Evolutionary conservation across 179 eudicot genomes (phyloP), one percentile per base, ranked within the genome.

Genomic region (Beta lomatogona): DNA sequence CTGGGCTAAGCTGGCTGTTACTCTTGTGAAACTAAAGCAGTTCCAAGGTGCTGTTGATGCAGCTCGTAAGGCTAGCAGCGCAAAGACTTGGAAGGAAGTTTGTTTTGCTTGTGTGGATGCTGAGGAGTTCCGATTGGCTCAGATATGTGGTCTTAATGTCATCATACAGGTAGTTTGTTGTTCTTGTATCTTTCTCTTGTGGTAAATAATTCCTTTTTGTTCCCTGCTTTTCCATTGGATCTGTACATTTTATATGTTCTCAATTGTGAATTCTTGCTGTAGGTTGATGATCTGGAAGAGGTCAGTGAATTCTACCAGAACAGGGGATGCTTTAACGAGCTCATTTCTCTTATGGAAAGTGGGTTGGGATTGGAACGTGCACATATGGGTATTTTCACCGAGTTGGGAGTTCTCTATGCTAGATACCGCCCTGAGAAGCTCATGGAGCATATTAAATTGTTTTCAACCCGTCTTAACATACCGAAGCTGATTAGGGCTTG

Each of bases 41-140:
- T 88, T 86, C 83, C 91, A 88, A 88, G 87, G 91, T 46, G 91
- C 91, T 53, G 91, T 88, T 31, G 91, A 88, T 83, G 91, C 91
- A 71, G 91, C 91, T 75, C 86, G 89, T 77, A 88, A 88, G 73
- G 91, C 91, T 21, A 88, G 86, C 86, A 88, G 91, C 52, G 76
- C 91, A 69, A 88, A 86, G 78, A 88, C 91, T 36, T 88, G 91
- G 91, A 88, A 88, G 80, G 89, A 88, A 83, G 91, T 88, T 72
- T 88, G 91, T 78, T 88, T 88, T 85, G 91, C 91, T 75, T 88
- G 91, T 85, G 91, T 88, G 70, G 91, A 88, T 79, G 89, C 88
- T 11, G 91, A 86, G 75, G 91, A 88, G 81, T 88, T 88, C 71
- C 89, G 91, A 14, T 46, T 88, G 85, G 91, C 91, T 82, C 91